Base-by-base conservation (phyloP, 164 flowering plant species). In the Berberis vulgaris region DNA sequence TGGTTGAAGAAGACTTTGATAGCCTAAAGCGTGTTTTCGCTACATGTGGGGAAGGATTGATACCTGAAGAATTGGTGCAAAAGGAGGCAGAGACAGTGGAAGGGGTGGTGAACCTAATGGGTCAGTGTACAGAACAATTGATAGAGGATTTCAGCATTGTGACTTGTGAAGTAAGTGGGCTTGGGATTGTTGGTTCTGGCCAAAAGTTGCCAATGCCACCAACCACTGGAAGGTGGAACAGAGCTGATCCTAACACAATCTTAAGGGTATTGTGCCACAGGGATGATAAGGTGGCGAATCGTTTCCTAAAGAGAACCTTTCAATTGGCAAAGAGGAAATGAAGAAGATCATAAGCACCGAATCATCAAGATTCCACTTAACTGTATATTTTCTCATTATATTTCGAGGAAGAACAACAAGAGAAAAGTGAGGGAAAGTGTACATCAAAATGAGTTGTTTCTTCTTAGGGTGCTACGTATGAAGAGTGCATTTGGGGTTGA, bases 211-310 rank as follows among this genome's bases (percentile, higher is more conserved):
- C 93, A 1, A 84, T 91, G 96, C 97, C 97, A 5, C 96, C 96
- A 2, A 91, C 97, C 10, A 91, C 99, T 6, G 99, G 97, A 44
- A 69, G 80, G 59, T 94, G 96, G 97, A 82, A 81, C 45, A 69
- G 90, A 49, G 60, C 89, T 0, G 97, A 95, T 71, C 94, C 99
- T 1, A 91, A 95, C 72, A 95, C 99, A 2, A 86, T 95, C 52
- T 60, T 94, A 49, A 84, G 99, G 67, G 93, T 94, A 0, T 67
- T 94, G 62, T 94, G 99, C 70, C 76, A 87, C 59, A 75, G 99
- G 63, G 83, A 90, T 64, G 99, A 94, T 66, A 60, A 66, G 13
- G 60, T 62, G 0, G 97, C 99, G 1, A 91, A 89, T 59, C 74
- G 67, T 44, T 94, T 87, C 78, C 64, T 94, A 66, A 94, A 94